A percentile compares a stretch with the other conserved stretches of the same genome.
phyloP scores from a whole-genome alignment of 1,284 basidiomycete genomes.

The Ustilago nuda region DNA sequence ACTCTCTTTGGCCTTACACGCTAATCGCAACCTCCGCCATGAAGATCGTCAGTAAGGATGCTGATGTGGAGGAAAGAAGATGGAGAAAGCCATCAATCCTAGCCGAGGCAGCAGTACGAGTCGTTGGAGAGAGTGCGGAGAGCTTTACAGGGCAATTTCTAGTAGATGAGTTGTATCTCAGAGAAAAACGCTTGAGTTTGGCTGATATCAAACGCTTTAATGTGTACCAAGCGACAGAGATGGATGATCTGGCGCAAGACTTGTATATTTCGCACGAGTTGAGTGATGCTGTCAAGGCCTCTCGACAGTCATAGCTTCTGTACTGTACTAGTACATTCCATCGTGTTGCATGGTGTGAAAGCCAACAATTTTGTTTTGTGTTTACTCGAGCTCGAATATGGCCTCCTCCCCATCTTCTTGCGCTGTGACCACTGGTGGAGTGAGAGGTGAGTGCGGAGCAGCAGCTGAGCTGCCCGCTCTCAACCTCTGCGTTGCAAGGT shows the following conservation, averaged over 20 bases:
- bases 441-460: conserved; percentile 44
- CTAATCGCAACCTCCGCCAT: conserved; percentile 62
- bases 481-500: conserved; percentile 44
- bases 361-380: neutral
- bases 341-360: neutral
- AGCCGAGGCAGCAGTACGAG: conserved; percentile 60
- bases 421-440: conserved; percentile 54
- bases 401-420: conserved; percentile 64
- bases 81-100: conserved; percentile 63
- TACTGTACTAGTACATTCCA: conserved; percentile 10
- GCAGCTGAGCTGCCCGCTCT: conserved; percentile 33
- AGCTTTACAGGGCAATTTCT: conserved; percentile 51
- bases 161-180: conserved; percentile 67
- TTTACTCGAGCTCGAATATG: conserved; percentile 67
- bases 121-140: conserved; percentile 53
- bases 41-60: conserved; percentile 58
- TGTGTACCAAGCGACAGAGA: conserved; percentile 30
- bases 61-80: conserved; percentile 43
- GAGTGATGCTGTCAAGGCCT: conserved; percentile 47
- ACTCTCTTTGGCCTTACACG: conserved; percentile 63
- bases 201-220: conserved; percentile 44
- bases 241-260: conserved; percentile 60
- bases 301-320: conserved; percentile 1
- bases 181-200: conserved; percentile 44
- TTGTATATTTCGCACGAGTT: conserved; percentile 64